phyloP scores from a whole-genome alignment of 2,329 filamentous ascomycete genomes.

The Sordariomycetes sp. region DNA sequence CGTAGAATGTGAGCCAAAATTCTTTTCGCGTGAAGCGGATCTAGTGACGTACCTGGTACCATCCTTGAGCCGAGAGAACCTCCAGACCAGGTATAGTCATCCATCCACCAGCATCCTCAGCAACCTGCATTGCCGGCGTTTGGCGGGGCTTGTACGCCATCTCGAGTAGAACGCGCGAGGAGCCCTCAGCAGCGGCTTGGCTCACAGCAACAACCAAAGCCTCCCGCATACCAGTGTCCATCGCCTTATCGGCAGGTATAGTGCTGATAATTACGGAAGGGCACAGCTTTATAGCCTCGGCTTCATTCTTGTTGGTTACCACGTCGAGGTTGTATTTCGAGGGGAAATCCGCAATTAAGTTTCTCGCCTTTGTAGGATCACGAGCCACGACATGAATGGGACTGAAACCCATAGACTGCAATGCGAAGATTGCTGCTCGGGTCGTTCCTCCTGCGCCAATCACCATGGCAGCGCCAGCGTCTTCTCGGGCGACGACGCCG shows the following conservation, averaged over 20 bases:
- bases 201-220: conserved; percentile 20
- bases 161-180: conserved; percentile 63
- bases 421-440: conserved; percentile 80
- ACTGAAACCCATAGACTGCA: conserved; percentile 73
- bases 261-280: conserved; percentile 71
- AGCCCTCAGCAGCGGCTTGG: conserved; percentile 17
- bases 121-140: conserved; percentile 79
- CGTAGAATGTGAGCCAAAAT: too few relatives aligned
- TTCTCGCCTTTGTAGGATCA: conserved; percentile 56
- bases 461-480: conserved; percentile 55
- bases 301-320: conserved; percentile 39
- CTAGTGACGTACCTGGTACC: conserved; percentile 61
- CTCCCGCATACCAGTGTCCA: conserved; percentile 62
- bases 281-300: conserved; percentile 40
- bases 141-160: conserved; percentile 92
- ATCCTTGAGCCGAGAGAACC: conserved; percentile 81
- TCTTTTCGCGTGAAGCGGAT: too few relatives aligned
- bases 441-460: conserved; percentile 89
- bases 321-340: conserved; percentile 59
- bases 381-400: conserved; percentile 85
- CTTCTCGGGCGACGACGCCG: conserved; percentile 30
- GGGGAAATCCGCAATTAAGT: conserved; percentile 66
- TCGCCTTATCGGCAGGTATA: conserved; percentile 78
- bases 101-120: conserved; percentile 65
- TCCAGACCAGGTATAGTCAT: conserved; percentile 78